phyloP scores from a whole-genome alignment of 371 early-diverging fungal species.

The Sporodiniella umbellata region DNA sequence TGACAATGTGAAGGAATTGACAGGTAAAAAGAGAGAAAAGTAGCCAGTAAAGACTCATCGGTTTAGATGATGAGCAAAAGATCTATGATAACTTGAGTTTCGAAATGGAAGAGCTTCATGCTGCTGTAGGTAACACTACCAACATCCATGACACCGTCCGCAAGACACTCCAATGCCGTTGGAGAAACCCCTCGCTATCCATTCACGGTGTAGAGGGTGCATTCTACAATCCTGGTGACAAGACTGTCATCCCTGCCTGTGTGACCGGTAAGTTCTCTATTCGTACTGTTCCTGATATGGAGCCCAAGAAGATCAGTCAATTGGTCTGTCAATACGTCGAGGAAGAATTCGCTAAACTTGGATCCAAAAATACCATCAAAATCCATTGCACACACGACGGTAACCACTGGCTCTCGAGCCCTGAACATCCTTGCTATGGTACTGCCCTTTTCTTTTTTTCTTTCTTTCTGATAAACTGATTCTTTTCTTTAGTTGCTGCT shows the following conservation, averaged over 20 bases:
- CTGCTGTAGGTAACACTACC: constrained; percentile 75
- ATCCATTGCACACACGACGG: constrained; percentile 82
- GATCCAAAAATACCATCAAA: constrained; percentile 78
- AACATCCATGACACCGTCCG: constrained; percentile 75
- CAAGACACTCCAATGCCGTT: constrained; percentile 83
- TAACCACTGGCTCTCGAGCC: constrained; percentile 91
- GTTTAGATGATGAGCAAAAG: constrained; percentile 63
- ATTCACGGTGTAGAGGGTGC: constrained; percentile 98
- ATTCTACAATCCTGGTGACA: constrained; percentile 89
- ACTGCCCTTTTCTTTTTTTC: too few relatives aligned
- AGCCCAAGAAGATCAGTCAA: constrained; percentile 73
- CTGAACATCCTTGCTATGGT: constrained; percentile 90
- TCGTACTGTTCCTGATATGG: constrained; percentile 91
- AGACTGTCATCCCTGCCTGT: constrained; percentile 96
- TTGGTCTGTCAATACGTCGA: constrained; percentile 72
- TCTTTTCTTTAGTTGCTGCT: constrained; percentile 66
- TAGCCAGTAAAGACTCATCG: background rate
- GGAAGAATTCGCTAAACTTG: constrained; percentile 84
- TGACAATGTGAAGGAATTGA: constrained; percentile 86
- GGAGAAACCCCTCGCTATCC: constrained; percentile 94
- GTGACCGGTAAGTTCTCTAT: constrained; percentile 97
- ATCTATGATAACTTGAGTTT: constrained; percentile 86
- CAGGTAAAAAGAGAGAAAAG: constrained; percentile 42
- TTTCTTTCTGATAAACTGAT: too few relatives aligned
- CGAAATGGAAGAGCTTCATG: constrained; percentile 72